A percentile compares a stretch with the other conserved stretches of the same genome.
These are phyloP conservation scores for Pseudevernia furfuracea DNA, from an alignment of 495 filamentous ascomycete genomes.

Conservation along the genomic window DNA sequence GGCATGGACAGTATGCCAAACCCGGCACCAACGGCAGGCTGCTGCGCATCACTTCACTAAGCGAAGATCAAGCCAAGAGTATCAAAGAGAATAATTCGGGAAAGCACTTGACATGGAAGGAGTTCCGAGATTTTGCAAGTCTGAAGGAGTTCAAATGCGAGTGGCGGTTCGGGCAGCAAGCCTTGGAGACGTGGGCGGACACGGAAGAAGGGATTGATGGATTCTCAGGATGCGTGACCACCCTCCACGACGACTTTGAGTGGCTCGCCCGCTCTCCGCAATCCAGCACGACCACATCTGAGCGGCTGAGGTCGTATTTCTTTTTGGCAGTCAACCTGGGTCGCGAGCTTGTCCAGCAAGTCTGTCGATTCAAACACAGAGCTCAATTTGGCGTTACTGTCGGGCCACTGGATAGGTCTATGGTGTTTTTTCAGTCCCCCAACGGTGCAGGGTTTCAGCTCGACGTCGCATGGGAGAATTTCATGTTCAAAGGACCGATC, in stretches of 20 bases:
- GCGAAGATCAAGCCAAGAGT: too few species aligned
- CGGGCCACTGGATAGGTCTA: neutral
- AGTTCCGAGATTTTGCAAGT: neutral
- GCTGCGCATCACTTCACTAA: neutral
- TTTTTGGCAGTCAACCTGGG: neutral
- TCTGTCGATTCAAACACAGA: neutral
- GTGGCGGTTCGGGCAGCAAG: neutral
- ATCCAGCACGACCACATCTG: neutral
- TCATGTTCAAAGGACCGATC: neutral
- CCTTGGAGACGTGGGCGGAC: neutral
- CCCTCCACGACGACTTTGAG: slow-evolving; percentile 4
- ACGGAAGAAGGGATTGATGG: neutral
- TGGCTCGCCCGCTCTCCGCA: neutral
- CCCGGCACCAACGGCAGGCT: too few species aligned
- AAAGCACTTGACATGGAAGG: too few species aligned
- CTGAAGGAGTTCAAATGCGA: neutral
- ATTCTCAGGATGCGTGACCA: neutral
- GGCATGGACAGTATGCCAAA: too few species aligned
- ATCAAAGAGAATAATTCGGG: too few species aligned
- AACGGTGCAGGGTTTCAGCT: neutral
- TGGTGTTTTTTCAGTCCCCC: neutral
- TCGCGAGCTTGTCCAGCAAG: neutral
- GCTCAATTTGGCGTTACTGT: too few species aligned
- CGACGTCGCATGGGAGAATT: neutral
- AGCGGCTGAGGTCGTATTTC: neutral